phyloP scores from a whole-genome alignment of 2,329 filamentous ascomycete genomes.

The Fusarium sp. region DNA sequence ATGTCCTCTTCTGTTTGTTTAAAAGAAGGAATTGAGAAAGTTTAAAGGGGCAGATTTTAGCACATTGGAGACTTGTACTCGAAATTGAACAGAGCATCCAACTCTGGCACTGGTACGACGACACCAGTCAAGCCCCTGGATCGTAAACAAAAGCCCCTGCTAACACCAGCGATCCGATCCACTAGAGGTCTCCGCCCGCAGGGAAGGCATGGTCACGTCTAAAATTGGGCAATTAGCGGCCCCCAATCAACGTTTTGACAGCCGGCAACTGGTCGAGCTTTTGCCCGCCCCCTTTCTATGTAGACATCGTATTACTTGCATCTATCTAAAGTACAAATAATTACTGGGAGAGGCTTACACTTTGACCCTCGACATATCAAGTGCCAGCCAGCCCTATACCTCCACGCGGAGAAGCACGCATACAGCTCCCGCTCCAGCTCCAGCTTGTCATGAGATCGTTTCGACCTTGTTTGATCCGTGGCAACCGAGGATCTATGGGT shows the following conservation, averaged over 20 bases:
- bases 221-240: slow-evolving; percentile 37
- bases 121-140: slow-evolving; percentile 34
- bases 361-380: background rate
- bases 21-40: slow-evolving; percentile 16
- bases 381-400: slow-evolving; percentile 2
- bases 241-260: slow-evolving; percentile 26
- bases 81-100: slow-evolving; percentile 33
- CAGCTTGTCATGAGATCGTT: slow-evolving; percentile 20
- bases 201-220: slow-evolving; percentile 17
- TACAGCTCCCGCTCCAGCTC: background rate
- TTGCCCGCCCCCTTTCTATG: slow-evolving; percentile 23
- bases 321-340: too few species aligned
- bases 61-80: slow-evolving; percentile 16
- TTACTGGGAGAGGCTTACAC: background rate
- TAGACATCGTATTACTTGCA: background rate
- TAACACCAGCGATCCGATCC: slow-evolving; percentile 33
- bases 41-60: slow-evolving; percentile 34
- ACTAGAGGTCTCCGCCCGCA: slow-evolving; percentile 33
- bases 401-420: slow-evolving; percentile 12
- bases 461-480: slow-evolving; percentile 28
- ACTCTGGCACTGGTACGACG: slow-evolving; percentile 26
- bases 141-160: slow-evolving; percentile 24
- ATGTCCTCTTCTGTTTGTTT: slow-evolving; percentile 9
- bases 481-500: slow-evolving; percentile 34
- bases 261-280: slow-evolving; percentile 9